Evolutionary conservation across 805 yeast genomes (phyloP).

Genomic region (Zygosaccharomyces bisporus): DNA sequence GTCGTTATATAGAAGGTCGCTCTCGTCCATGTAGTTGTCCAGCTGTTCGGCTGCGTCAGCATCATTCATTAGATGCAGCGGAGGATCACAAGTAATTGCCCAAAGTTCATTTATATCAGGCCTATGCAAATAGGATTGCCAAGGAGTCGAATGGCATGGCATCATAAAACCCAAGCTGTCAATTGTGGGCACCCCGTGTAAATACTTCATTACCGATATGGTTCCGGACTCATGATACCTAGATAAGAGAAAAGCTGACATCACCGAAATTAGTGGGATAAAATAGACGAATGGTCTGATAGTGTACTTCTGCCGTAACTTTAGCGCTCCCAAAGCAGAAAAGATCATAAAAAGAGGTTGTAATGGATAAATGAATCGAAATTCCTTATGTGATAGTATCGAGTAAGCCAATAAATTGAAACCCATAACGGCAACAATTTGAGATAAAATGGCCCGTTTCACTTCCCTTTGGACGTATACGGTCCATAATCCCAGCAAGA

Average conservation of each 20-base stretch:
- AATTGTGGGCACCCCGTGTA: slow-evolving; percentile 43
- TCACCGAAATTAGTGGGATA: slow-evolving; percentile 22
- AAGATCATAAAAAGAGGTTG: slow-evolving; percentile 66
- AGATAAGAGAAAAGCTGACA: slow-evolving; percentile 44
- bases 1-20: slow-evolving; percentile 74
- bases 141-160: slow-evolving; percentile 98
- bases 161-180: slow-evolving; percentile 73
- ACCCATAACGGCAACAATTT: slow-evolving; percentile 35
- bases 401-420: slow-evolving; percentile 58
- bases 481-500: slow-evolving; percentile 42
- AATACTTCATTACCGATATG: slow-evolving; percentile 55
- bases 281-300: slow-evolving; percentile 12
- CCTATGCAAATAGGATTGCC: slow-evolving; percentile 79
- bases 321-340: slow-evolving; percentile 40
- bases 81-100: slow-evolving; percentile 92
- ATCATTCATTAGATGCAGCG: slow-evolving; percentile 42
- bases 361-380: slow-evolving; percentile 81
- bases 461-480: slow-evolving; percentile 15
- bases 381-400: slow-evolving; percentile 76
- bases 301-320: neutral
- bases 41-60: slow-evolving; percentile 36
- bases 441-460: slow-evolving; percentile 8
- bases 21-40: slow-evolving; percentile 68
- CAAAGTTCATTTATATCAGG: slow-evolving; percentile 50
- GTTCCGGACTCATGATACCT: slow-evolving; percentile 85